phyloP scores from a whole-genome alignment of 495 filamentous ascomycete species.

The Podospora appendiculata region DNA sequence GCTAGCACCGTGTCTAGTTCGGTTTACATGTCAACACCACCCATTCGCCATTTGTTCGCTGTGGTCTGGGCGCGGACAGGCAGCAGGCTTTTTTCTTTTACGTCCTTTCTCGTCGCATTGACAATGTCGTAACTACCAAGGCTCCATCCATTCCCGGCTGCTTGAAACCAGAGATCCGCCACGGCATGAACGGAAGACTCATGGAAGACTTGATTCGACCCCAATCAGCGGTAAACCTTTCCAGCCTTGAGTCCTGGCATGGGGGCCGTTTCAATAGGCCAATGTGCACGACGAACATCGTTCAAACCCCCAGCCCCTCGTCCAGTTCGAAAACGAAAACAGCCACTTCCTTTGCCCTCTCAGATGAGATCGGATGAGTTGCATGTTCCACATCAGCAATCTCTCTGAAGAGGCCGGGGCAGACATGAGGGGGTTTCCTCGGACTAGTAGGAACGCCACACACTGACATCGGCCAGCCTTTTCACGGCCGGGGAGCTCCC shows the following conservation, averaged over 20 bases:
- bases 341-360: neutral
- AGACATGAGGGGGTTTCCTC: constrained; percentile 4
- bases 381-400: constrained; percentile 3
- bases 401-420: neutral
- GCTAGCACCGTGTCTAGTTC: no score
- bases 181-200: constrained; percentile 11
- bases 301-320: constrained; percentile 4
- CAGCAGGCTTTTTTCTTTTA: no score
- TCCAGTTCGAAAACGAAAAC: neutral
- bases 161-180: constrained; percentile 11
- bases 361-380: constrained; percentile 9
- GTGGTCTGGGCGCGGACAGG: no score
- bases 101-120: neutral
- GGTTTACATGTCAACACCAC: no score
- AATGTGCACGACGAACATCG: neutral
- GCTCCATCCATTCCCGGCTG: neutral
- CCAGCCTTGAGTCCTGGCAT: neutral
- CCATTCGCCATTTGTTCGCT: no score
- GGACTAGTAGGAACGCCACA: constrained; percentile 8
- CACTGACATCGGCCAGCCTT: neutral
- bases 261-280: neutral
- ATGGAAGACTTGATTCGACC: constrained; percentile 3
- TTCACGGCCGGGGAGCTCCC: no score
- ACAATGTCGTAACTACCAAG: neutral
- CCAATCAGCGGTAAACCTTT: neutral